These are phyloP conservation scores for Nitzschia sp. DNA, from an alignment of 108 stramenopile genomes.

Conservation along the genomic window DNA sequence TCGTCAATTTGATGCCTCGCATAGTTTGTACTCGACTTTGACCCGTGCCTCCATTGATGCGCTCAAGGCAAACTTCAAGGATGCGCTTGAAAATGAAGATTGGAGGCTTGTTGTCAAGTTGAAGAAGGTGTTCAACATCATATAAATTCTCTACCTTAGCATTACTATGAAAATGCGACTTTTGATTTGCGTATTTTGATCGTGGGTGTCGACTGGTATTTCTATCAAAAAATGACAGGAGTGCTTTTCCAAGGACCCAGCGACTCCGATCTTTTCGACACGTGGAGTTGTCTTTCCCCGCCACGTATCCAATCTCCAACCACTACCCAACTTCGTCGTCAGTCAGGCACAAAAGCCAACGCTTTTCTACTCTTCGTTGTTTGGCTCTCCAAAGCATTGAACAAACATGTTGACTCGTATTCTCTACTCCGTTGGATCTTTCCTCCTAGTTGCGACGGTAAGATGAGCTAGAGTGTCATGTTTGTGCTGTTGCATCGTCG, in stretches of 20 bases:
- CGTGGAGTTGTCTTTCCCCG: no score
- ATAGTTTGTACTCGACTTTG: slow-evolving; percentile 89
- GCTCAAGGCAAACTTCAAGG: slow-evolving; percentile 96
- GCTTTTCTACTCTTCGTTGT: background rate
- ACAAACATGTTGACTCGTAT: slow-evolving; percentile 26
- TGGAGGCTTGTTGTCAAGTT: slow-evolving; percentile 96
- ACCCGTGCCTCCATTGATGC: slow-evolving; percentile 96
- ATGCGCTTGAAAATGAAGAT: slow-evolving; percentile 94
- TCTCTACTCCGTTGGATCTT: slow-evolving; percentile 17
- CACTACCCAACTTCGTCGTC: no score
- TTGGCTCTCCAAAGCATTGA: no score
- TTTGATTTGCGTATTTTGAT: background rate
- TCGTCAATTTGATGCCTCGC: slow-evolving; percentile 93
- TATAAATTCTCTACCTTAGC: slow-evolving; percentile 39
- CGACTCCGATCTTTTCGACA: no score
- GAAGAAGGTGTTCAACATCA: slow-evolving; percentile 94
- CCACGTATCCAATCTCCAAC: no score
- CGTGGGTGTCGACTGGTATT: background rate
- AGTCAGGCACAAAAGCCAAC: no score
- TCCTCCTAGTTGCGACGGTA: slow-evolving; percentile 21
- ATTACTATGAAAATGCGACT: background rate
- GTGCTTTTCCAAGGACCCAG: no score
- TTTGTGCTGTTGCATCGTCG: no score
- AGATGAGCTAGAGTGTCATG: background rate
- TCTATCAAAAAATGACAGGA: no score